A percentile compares a stretch with the other conserved stretches of the same genome.
Evolutionary conservation across 176 grass and related monocot genomes (phyloP).

Genomic region (Saccharum spontaneum): DNA sequence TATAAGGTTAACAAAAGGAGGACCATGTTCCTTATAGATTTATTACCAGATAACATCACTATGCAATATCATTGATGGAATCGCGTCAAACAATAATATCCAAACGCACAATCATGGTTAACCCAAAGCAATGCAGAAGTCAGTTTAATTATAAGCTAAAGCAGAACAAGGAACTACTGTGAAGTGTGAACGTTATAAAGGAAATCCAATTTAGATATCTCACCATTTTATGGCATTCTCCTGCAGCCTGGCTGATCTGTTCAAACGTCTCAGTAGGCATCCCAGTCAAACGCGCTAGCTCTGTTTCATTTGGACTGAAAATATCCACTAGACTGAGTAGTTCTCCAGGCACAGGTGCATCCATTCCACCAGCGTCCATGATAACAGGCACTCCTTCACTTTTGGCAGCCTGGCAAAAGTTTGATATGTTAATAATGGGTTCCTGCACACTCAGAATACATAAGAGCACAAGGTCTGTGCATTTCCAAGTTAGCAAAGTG

Average conservation of each 20-base stretch:
- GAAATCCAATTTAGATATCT: constrained; percentile 23
- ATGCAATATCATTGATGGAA: no score
- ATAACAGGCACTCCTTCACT: constrained; percentile 83
- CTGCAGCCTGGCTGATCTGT: constrained; percentile 71
- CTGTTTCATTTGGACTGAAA: constrained; percentile 99
- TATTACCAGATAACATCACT: no score
- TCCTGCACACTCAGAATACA: not conserved
- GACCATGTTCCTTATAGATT: no score
- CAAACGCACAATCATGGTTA: no score
- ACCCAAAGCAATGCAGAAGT: no score
- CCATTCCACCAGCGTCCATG: constrained; percentile 90
- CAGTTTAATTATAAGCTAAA: no score
- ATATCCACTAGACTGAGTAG: constrained; percentile 78
- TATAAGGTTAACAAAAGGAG: no score
- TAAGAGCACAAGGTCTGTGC: not conserved
- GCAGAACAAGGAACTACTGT: not conserved
- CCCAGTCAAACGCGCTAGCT: constrained; percentile 77
- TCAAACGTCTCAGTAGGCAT: constrained; percentile 82
- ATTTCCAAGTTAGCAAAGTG: not conserved
- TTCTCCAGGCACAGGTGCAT: constrained; percentile 79
- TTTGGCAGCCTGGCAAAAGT: constrained; percentile 71
- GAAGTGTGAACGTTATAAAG: not conserved
- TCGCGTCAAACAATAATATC: no score
- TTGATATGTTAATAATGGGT: not conserved
- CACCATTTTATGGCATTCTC: constrained; percentile 78